Evolutionary conservation across 768 basidiomycete genomes (phyloP), one percentile per base, ranked within the genome.

Genomic region (Asterophora parasitica): DNA sequence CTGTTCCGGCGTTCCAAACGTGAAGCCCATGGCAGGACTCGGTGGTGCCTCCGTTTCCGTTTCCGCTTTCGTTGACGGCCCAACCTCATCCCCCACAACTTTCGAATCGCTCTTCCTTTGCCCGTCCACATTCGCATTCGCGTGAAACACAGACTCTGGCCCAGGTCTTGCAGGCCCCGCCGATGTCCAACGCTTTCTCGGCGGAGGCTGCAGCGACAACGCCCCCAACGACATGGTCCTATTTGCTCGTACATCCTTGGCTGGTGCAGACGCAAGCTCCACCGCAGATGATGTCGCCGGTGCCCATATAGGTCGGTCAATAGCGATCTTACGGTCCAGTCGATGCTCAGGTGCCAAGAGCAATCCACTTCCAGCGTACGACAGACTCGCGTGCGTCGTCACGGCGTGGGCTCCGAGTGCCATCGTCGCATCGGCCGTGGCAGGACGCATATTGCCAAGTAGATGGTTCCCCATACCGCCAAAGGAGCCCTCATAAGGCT

Each of bases 391-490:
- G 35, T 72, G 66, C 51, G 57, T 52, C 10, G 50, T 46, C 5
- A 61, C 50, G 28, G 55, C 49, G 43, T 58, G 63, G 44, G 44
- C 61, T 44, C 33, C 61, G 23, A 23, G 23, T 23, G 3, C 3
- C 53, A 52, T 46, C 49, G 61, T 61, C 27, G 53, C 51, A 38
- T 71, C 67, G 15, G 65, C 60, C 35, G 66, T 61, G 48, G 64
- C 72, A 17, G 71, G 65, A 32, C 76, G 68, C 39, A 78, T 61
- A 71, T 76, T 77, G 51, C 68, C 71, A 34, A 83, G 63, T 30
- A 85, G 65, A 55, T 72, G 81, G 32, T 65, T 77, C 7, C 81
- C 79, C 54, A 70, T 78, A 31, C 72, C 72, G 19, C 72, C 69
- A 49, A 84, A 83, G 8, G 82, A 82, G 12, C 81, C 81, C 44